A percentile compares a stretch with the other conserved stretches of the same genome.
Evolutionary conservation across 2,329 filamentous ascomycete genomes (phyloP).

Genomic region (Parafenestella ontariensis): DNA sequence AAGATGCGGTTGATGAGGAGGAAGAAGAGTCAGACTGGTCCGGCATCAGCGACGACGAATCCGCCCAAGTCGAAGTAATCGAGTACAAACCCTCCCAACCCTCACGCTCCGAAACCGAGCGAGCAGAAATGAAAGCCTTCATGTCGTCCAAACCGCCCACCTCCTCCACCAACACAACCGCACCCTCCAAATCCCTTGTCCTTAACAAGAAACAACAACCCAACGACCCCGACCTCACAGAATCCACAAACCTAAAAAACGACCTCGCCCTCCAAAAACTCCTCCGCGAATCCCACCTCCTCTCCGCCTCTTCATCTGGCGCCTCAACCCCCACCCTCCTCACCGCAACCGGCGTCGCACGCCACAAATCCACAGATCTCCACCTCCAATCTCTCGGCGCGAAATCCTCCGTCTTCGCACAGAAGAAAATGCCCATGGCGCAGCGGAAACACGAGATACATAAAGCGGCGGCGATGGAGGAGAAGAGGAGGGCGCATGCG

Average conservation of each 20-base stretch:
- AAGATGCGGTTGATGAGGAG: conserved; percentile 40
- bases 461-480: conserved; percentile 71
- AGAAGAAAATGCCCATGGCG: conserved; percentile 87
- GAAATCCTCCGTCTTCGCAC: conserved; percentile 75
- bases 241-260: conserved; percentile 78
- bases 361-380: conserved; percentile 82
- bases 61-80: conserved; percentile 51
- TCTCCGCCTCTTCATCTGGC: conserved; percentile 63
- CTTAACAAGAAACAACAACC: conserved; percentile 23
- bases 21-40: conserved; percentile 64
- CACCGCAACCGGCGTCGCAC: conserved; percentile 68
- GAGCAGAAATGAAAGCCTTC: conserved; percentile 77
- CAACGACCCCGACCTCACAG: conserved; percentile 60
- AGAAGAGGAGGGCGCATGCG: conserved; percentile 77
- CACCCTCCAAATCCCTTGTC: conserved; percentile 19
- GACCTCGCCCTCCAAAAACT: conserved; percentile 92
- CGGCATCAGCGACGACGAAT: conserved; percentile 60
- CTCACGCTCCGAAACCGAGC: conserved; percentile 36
- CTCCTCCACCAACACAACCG: conserved; percentile 35
- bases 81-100: conserved; percentile 45
- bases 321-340: conserved; percentile 48
- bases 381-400: conserved; percentile 82
- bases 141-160: conserved; percentile 67
- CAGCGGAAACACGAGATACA: conserved; percentile 83
- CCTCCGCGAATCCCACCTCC: conserved; percentile 88